phyloP scores from a whole-genome alignment of 345 rosid genomes.

The rapeseed (Brassica napus) region DNA sequence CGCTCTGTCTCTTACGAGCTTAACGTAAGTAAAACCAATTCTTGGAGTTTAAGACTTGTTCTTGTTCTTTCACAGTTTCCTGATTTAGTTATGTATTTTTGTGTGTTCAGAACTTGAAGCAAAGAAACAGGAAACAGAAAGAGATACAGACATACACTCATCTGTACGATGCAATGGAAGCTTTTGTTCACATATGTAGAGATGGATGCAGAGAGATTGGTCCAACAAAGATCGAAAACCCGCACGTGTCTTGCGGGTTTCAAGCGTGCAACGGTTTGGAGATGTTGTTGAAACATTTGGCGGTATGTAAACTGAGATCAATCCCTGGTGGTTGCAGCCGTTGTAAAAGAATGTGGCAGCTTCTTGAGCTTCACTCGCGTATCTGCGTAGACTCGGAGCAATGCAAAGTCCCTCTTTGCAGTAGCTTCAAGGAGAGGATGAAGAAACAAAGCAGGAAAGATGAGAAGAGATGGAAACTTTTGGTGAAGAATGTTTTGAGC shows the following conservation, averaged over 20 bases:
- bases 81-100: neutral
- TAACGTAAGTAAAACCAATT: conserved; percentile 42
- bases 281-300: conserved; percentile 71
- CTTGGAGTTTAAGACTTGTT: neutral
- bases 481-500: conserved; percentile 66
- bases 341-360: conserved; percentile 96
- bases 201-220: conserved; percentile 90
- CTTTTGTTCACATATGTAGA: conserved; percentile 84
- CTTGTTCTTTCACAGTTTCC: neutral
- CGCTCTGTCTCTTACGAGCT: conserved; percentile 55
- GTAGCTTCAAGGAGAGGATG: conserved; percentile 69
- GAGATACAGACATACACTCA: conserved; percentile 69
- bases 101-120: conserved; percentile 49
- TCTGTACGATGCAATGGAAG: conserved; percentile 84
- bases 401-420: conserved; percentile 80
- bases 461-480: conserved; percentile 67
- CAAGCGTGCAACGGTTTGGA: conserved; percentile 80
- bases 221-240: conserved; percentile 63
- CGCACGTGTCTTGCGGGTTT: conserved; percentile 54
- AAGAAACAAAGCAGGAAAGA: conserved; percentile 75
- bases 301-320: conserved; percentile 62
- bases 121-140: conserved; percentile 51
- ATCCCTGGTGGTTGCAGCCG: conserved; percentile 78
- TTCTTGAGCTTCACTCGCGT: conserved; percentile 76
- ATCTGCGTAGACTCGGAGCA: conserved; percentile 59